Percentiles rank a stretch among this genome's conserved stretches.
phyloP scores from a whole-genome alignment of 2,329 filamentous ascomycete species.

The Xylaria sp. region DNA sequence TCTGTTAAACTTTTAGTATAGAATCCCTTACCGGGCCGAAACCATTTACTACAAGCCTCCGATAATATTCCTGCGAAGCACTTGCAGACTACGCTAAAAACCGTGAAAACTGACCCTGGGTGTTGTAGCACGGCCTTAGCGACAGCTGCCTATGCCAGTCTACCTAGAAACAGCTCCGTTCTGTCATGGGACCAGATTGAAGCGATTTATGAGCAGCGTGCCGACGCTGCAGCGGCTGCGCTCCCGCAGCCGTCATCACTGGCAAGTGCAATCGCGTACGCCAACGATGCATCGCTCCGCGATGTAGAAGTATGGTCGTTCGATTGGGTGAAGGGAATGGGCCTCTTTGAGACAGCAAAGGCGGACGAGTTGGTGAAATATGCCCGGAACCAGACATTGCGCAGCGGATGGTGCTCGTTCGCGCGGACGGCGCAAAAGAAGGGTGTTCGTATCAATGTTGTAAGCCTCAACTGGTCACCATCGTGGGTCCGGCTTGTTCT shows the following conservation, averaged over 20 bases:
- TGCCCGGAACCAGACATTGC: constrained; percentile 30
- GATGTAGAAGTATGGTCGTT: constrained; percentile 29
- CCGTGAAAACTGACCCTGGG: neutral
- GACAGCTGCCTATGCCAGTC: constrained; percentile 27
- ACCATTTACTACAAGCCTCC: neutral
- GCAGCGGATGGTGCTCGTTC: constrained; percentile 30
- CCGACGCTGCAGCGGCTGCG: constrained; percentile 19
- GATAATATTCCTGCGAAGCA: neutral
- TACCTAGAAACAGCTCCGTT: constrained; percentile 25
- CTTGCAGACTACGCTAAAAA: neutral
- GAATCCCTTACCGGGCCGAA: neutral
- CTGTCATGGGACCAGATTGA: constrained; percentile 31
- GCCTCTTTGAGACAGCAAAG: constrained; percentile 26
- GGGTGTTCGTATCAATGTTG: constrained; percentile 21
- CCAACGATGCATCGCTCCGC: constrained; percentile 22
- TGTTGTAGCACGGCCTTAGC: constrained; percentile 18
- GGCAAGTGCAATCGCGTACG: constrained; percentile 18
- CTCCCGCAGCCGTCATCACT: constrained; percentile 20
- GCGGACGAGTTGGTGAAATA: constrained; percentile 14
- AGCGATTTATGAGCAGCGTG: constrained; percentile 20
- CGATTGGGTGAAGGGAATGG: constrained; percentile 27
- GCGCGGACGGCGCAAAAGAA: constrained; percentile 16
- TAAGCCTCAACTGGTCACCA: constrained; percentile 31
- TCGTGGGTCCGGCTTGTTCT: constrained; percentile 31
- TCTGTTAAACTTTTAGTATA: neutral